phyloP scores from a whole-genome alignment of 208 protist genomes.

The Leishmania martiniquensis region DNA sequence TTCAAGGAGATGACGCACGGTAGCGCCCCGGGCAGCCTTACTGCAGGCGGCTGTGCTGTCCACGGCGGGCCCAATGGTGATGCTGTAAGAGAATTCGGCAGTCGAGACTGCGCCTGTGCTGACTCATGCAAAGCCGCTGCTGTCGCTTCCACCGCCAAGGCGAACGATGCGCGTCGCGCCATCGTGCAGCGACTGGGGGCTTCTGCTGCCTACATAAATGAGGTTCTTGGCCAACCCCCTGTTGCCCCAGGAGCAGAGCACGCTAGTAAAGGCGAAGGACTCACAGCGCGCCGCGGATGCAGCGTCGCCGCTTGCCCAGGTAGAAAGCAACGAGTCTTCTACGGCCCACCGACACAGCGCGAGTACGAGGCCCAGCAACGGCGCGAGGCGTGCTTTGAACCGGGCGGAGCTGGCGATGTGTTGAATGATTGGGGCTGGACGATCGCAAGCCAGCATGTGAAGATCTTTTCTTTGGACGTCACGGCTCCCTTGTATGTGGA shows the following conservation, averaged over 20 bases:
- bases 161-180: slow-evolving; percentile 19
- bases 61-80: neutral
- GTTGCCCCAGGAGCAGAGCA: neutral
- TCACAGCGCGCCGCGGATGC: neutral
- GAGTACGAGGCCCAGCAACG: slow-evolving; percentile 28
- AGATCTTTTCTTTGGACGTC: slow-evolving; percentile 74
- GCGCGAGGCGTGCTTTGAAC: slow-evolving; percentile 14
- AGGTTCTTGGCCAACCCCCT: slow-evolving; percentile 14
- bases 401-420: slow-evolving; percentile 37
- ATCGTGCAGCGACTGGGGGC: slow-evolving; percentile 27
- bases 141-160: neutral
- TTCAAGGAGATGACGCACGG: neutral
- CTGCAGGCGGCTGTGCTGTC: neutral
- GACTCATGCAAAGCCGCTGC: neutral
- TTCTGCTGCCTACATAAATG: slow-evolving; percentile 18
- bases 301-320: neutral
- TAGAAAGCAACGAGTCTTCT: neutral
- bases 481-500: slow-evolving; percentile 68
- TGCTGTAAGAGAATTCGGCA: neutral
- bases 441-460: slow-evolving; percentile 57
- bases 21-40: too few relatives aligned
- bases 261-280: neutral
- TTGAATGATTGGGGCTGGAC: slow-evolving; percentile 86
- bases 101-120: neutral
- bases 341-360: slow-evolving; percentile 18